phyloP scores from a whole-genome alignment of 345 rosid genomes.

The Eucalyptus rudis region DNA sequence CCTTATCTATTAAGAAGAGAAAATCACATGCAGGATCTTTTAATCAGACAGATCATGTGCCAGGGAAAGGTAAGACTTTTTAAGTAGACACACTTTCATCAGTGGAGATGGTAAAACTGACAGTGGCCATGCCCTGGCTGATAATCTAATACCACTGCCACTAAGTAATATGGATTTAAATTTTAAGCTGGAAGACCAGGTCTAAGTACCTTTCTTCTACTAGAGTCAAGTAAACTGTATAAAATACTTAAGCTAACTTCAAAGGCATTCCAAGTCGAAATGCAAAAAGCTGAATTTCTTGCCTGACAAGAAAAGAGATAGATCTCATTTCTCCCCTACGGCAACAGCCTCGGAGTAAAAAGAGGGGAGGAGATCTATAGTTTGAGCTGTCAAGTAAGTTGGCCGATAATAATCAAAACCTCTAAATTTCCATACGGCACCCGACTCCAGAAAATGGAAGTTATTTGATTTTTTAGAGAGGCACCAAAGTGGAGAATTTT shows the following conservation, averaged over 20 bases:
- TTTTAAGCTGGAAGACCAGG: neutral
- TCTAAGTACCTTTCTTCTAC: neutral
- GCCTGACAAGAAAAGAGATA: neutral
- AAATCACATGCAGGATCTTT: neutral
- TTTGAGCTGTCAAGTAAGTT: neutral
- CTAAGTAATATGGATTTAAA: neutral
- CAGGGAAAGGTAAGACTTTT: neutral
- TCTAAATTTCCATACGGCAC: neutral
- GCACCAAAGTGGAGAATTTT: neutral
- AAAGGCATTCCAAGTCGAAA: neutral
- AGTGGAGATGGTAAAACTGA: neutral
- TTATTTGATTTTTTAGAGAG: neutral
- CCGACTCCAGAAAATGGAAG: neutral
- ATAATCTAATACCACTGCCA: neutral
- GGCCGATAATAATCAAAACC: neutral
- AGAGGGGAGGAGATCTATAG: neutral
- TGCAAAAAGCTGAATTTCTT: neutral
- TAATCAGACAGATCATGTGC: neutral
- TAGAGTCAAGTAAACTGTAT: neutral
- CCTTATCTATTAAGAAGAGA: constrained; percentile 39
- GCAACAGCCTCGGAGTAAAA: neutral
- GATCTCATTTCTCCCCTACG: neutral
- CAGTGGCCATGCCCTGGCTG: neutral
- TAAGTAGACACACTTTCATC: neutral
- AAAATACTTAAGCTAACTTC: neutral